Evolutionary conservation across 1,284 basidiomycete genomes (phyloP), one percentile per base, ranked within the genome.

Genomic region (Cryptococcus amylolentus): DNA sequence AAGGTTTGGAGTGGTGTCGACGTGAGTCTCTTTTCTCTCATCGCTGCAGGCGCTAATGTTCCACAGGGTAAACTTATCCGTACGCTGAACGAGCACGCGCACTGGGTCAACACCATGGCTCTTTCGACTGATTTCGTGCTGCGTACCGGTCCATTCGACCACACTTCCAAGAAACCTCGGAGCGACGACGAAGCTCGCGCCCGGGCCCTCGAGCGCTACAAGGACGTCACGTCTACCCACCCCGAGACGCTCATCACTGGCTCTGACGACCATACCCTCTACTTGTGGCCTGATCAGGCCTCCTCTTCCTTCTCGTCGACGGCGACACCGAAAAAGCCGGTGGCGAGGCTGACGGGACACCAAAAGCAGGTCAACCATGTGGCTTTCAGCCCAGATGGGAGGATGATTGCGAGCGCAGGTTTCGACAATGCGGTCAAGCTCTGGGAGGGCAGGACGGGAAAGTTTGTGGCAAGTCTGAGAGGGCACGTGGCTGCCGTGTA

Each of bases 31-130:
- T 0, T 18, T 7, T n/a, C 26, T 18, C 26, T 12, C 23, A 20
- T 26, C 45, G 51, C 16, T 9, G 14, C 14, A 7, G n/a, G 9
- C 18, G 23, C 35, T 43, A 35, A 41, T 27, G 14, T 2, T 35
- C 28, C 14, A 6, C 60, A 81, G 67, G 82, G 83, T n/a, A 82
- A 82, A 67, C 72, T 83, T 38, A 80, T 82, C 39, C 76, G 83
- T 39, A 87, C 86, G 1, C 80, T 98, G 28, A 91, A 88, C 75
- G 93, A 97, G 63, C 96, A 98, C 68, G 94, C 94, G 0, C 96
- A 98, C 72, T 98, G 94, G 95, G 95, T 98, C 20, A 98, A 94
- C 46, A 98, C 94, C 0, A 84, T 98, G 48, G 88, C 95, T 2
- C 82, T 98, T 54, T 95, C 92, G 69, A 96, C 94, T 14, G 95